phyloP scores from a whole-genome alignment of 2,329 filamentous ascomycete genomes.

The Trichoderma sp. region DNA sequence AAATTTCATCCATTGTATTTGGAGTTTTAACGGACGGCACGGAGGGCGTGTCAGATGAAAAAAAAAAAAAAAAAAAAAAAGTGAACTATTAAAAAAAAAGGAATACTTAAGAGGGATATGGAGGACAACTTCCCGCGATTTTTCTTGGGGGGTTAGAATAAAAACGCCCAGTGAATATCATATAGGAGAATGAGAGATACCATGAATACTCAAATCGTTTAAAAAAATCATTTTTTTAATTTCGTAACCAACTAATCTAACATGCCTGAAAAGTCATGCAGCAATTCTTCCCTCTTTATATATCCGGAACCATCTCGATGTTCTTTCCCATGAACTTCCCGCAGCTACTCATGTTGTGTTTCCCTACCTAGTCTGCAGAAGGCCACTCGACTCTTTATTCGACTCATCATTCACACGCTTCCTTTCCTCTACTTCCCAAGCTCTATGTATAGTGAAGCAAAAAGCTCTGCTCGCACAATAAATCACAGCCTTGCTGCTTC shows the following conservation, averaged over 20 bases:
- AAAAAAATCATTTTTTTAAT: neutral
- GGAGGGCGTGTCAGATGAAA: constrained; percentile 3
- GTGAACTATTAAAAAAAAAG: neutral
- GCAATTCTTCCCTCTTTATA: neutral
- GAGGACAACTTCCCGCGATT: neutral
- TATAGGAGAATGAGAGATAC: constrained; percentile 5
- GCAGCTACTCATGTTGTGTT: neutral
- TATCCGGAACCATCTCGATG: neutral
- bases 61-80: neutral
- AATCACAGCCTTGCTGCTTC: neutral
- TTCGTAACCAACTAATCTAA: neutral
- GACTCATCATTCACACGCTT: neutral
- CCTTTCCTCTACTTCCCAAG: neutral
- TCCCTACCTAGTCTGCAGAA: neutral
- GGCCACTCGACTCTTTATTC: too few relatives aligned
- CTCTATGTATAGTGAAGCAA: neutral
- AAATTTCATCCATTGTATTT: constrained; percentile 12
- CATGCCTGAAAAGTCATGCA: neutral
- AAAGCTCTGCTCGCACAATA: neutral
- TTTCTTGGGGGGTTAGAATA: neutral
- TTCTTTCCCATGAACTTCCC: neutral
- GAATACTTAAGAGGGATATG: neutral
- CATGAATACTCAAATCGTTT: neutral
- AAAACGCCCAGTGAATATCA: neutral
- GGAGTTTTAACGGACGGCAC: constrained; percentile 17